These are phyloP conservation scores for Xylaria sp. DNA, from an alignment of 2,329 filamentous ascomycete genomes.

Conservation along the genomic window DNA sequence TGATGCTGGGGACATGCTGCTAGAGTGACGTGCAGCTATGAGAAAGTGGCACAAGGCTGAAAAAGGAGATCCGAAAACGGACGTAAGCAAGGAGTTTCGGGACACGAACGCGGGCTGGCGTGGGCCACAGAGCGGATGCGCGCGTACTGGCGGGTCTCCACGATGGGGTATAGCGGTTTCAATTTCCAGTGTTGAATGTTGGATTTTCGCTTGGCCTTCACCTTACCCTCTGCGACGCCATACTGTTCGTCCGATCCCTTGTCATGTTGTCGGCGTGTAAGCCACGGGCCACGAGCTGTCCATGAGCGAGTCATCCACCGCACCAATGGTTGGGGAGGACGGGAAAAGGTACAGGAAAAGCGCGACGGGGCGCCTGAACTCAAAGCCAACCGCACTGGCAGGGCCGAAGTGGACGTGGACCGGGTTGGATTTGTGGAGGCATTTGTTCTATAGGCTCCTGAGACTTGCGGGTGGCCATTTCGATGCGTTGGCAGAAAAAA, in stretches of 20 bases:
- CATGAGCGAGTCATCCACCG: constrained; percentile 2
- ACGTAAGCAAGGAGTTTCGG: constrained; percentile 34
- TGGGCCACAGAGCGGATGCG: constrained; percentile 9
- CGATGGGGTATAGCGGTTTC: constrained; percentile 11
- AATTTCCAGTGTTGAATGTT: background rate
- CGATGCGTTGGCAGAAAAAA: constrained; percentile 40
- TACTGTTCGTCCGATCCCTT: constrained; percentile 28
- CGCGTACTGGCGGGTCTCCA: constrained; percentile 27
- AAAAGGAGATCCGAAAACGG: constrained; percentile 45
- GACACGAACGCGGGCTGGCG: constrained; percentile 25
- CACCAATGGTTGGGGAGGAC: constrained; percentile 26
- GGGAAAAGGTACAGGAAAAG: constrained; percentile 28
- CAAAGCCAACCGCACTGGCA: constrained; percentile 24
- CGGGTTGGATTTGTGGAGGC: constrained; percentile 30
- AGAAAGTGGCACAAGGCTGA: constrained; percentile 50
- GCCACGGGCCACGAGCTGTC: constrained; percentile 13
- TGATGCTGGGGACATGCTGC: constrained; percentile 27
- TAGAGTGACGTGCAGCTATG: constrained; percentile 48
- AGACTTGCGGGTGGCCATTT: constrained; percentile 40
- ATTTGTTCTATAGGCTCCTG: constrained; percentile 5
- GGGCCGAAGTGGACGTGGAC: constrained; percentile 32
- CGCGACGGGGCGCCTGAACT: constrained; percentile 30
- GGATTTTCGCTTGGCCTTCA: constrained; percentile 14
- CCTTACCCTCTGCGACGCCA: constrained; percentile 34
- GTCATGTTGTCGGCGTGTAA: constrained; percentile 28